Percentiles rank a stretch among this genome's conserved stretches.
phyloP scores from a whole-genome alignment of 2,329 filamentous ascomycete genomes.

The Botrytis hyacinthi region DNA sequence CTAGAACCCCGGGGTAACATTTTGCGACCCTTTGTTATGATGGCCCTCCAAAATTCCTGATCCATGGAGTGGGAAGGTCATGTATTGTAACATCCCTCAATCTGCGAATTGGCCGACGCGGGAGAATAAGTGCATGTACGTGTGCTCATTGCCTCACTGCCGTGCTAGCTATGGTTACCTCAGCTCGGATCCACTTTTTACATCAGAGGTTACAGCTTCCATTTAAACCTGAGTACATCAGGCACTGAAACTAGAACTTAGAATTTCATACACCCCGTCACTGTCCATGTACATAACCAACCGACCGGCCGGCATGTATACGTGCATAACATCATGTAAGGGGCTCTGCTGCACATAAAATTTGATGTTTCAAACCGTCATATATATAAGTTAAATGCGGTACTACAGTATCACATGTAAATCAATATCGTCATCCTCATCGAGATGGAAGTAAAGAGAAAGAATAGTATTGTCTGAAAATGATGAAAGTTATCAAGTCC shows the following conservation, averaged over 20 bases:
- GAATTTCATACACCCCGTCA: not conserved
- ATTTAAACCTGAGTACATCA: not conserved
- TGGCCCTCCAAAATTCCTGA: not conserved
- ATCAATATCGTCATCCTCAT: constrained; percentile 2
- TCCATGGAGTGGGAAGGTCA: not conserved
- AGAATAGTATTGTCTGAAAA: constrained; percentile 27
- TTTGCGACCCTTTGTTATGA: not conserved
- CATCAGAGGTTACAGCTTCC: not conserved
- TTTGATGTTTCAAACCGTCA: not conserved
- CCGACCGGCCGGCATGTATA: not conserved
- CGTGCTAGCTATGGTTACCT: not conserved
- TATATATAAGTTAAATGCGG: constrained; percentile 1
- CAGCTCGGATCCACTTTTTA: not conserved
- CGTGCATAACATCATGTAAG: not conserved
- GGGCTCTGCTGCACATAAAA: not conserved
- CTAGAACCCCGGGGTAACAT: not conserved
- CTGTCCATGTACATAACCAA: not conserved
- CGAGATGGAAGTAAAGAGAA: constrained; percentile 24
- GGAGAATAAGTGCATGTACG: not conserved
- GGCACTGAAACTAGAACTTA: not conserved
- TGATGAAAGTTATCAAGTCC: constrained; percentile 32
- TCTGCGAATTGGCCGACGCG: not conserved
- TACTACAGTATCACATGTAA: constrained; percentile 12
- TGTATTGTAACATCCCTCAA: not conserved
- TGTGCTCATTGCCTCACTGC: not conserved